Evolutionary conservation across 148 eudicot species (phyloP).

Genomic region (Rheum nobile): DNA sequence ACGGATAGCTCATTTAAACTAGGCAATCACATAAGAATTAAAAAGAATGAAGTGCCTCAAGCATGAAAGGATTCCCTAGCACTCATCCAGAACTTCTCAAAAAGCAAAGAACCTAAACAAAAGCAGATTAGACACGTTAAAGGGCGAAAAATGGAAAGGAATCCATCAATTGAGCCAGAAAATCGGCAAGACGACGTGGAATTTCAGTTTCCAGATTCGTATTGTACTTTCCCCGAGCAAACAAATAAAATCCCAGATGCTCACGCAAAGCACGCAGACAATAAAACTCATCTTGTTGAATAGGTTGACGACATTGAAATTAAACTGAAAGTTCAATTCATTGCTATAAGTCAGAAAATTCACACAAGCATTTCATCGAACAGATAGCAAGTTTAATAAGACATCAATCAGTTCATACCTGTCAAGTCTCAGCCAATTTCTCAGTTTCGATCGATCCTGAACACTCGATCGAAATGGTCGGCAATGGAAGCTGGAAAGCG

Average conservation of each 20-base stretch:
- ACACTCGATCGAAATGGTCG: background rate
- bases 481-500: background rate
- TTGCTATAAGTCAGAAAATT: background rate
- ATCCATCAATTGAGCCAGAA: background rate
- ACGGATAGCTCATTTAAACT: background rate
- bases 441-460: background rate
- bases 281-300: background rate
- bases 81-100: background rate
- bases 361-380: background rate
- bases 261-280: constrained; percentile 1
- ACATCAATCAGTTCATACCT: background rate
- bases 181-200: background rate
- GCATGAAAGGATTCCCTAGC: background rate
- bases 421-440: background rate
- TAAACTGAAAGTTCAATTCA: background rate
- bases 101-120: background rate
- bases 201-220: background rate
- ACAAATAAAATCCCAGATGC: background rate
- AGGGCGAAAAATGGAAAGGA: background rate
- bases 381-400: background rate
- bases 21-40: background rate
- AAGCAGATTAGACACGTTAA: background rate
- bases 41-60: background rate
- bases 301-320: background rate
- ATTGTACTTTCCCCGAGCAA: background rate